phyloP scores from a whole-genome alignment of 129 eudicot genomes.

The Flaveria robusta region DNA sequence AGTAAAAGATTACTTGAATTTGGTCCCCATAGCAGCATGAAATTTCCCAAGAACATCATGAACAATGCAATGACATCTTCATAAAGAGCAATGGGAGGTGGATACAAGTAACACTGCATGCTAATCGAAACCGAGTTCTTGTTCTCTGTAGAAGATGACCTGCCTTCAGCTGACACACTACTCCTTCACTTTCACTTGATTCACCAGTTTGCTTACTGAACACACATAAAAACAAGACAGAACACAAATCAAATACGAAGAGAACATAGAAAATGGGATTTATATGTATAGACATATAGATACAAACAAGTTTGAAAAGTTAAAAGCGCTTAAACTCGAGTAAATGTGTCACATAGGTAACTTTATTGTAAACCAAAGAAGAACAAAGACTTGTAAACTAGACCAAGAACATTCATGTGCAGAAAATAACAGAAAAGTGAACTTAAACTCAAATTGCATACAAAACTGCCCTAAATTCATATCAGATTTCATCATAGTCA shows the following conservation, averaged over 20 bases:
- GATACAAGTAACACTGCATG: conserved; percentile 47
- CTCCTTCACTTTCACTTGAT: neutral
- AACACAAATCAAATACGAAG: conserved; percentile 8
- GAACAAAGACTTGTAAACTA: neutral
- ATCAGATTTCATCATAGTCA: conserved; percentile 33
- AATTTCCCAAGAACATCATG: conserved; percentile 71
- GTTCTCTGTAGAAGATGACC: conserved; percentile 43
- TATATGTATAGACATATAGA: neutral
- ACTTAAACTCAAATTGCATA: too few relatives aligned
- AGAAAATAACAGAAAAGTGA: neutral
- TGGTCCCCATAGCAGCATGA: conserved; percentile 90
- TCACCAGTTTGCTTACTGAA: conserved; percentile 14
- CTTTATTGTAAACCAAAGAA: conserved; percentile 6
- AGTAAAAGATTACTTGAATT: conserved; percentile 64
- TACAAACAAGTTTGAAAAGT: neutral
- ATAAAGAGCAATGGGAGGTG: conserved; percentile 63
- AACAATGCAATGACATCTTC: conserved; percentile 72
- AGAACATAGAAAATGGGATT: neutral
- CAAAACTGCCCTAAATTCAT: conserved; percentile 22
- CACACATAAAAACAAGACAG: conserved; percentile 2
- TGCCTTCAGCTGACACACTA: conserved; percentile 34
- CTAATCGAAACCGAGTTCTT: conserved; percentile 27
- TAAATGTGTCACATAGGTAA: neutral
- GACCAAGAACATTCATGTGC: neutral
- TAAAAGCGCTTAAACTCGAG: neutral